A percentile compares a stretch with the other conserved stretches of the same genome.
These are phyloP conservation scores for Leccinum uliginosum DNA, from an alignment of 768 basidiomycete species.

Conservation along the genomic window DNA sequence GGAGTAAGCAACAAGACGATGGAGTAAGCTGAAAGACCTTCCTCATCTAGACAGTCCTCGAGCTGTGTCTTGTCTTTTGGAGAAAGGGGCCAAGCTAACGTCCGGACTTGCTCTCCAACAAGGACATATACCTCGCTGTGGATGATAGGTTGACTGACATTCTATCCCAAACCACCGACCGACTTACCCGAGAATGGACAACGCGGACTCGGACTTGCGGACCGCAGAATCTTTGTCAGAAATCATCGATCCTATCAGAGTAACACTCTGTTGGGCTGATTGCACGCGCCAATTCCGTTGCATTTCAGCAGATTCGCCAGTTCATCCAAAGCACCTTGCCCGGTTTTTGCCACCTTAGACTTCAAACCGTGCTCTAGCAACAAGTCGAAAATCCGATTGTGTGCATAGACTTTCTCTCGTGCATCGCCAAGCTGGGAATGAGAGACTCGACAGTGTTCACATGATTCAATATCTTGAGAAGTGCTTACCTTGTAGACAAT, in stretches of 20 bases:
- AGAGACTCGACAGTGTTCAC: constrained; percentile 1
- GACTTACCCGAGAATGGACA: constrained; percentile 74
- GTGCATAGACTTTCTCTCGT: constrained; percentile 88
- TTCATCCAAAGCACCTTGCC: constrained; percentile 84
- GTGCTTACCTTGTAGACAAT: constrained; percentile 78
- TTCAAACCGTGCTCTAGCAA: constrained; percentile 85
- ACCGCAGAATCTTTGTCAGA: constrained; percentile 88
- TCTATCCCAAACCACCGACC: constrained; percentile 1
- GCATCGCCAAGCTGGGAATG: constrained; percentile 81
- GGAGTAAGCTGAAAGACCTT: no score
- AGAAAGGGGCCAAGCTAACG: constrained; percentile 66
- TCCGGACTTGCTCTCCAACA: constrained; percentile 84
- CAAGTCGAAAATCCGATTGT: constrained; percentile 85
- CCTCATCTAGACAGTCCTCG: constrained; percentile 83
- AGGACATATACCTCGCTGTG: constrained; percentile 75
- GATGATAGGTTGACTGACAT: constrained; percentile 9
- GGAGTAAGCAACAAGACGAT: no score
- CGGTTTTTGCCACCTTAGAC: constrained; percentile 88
- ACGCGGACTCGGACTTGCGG: constrained; percentile 82
- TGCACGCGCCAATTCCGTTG: constrained; percentile 75
- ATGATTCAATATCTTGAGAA: neutral
- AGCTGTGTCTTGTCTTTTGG: constrained; percentile 90
- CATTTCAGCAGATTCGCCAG: constrained; percentile 71
- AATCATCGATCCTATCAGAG: constrained; percentile 74
- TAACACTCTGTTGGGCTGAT: constrained; percentile 75